Base-by-base conservation (phyloP, 2,329 filamentous ascomycete genomes). In the Sordariomycetes sp. region DNA sequence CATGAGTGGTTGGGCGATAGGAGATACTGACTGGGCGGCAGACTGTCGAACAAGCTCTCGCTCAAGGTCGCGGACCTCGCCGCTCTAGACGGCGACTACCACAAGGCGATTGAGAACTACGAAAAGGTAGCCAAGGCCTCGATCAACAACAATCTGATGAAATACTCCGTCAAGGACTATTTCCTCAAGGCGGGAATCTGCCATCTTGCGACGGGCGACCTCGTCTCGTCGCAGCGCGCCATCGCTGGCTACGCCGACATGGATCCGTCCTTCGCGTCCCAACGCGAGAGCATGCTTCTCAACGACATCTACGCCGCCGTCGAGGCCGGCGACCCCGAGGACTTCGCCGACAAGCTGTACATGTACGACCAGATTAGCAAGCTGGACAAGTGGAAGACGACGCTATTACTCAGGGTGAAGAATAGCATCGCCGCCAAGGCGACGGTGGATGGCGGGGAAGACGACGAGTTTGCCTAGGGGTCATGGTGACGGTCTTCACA, bases 311-410 rank as follows among this genome's bases (percentile, higher is more conserved):
- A 82, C 35, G 84, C 86, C 59, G 82, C 88, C 3, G 78, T 96
- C 59, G 85, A 94, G 66, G 79, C 82, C 35, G 85, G 85, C 58
- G 89, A 95, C 65, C 85, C 87, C 69, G 90, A 96, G 65, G 77
- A 79, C 60, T 97, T 95, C 66, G 82, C 86, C 24, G 89, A 95
- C 67, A 90, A 91, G 69, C 72, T 94, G 61, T 95, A 87, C 76
- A 85, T 92, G 69, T 97, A 83, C 67, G 90, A 96, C 69, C 89
- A 95, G 74, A 78, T 96, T 74, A 94, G 85, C 74, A 94, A 94
- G 77, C 74, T 97, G 66, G 91, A 96, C 68, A 94, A 92, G 76
- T 97, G 92, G 92, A 96, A 96, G 86, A 96, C 89, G 55, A 89
- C 86, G 35, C 75, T 96, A 59, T 71, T 96, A 61, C 74, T 95